These are phyloP conservation scores for Akanthomyces muscarius DNA, from an alignment of 2,329 filamentous ascomycete genomes.

Conservation along the genomic window DNA sequence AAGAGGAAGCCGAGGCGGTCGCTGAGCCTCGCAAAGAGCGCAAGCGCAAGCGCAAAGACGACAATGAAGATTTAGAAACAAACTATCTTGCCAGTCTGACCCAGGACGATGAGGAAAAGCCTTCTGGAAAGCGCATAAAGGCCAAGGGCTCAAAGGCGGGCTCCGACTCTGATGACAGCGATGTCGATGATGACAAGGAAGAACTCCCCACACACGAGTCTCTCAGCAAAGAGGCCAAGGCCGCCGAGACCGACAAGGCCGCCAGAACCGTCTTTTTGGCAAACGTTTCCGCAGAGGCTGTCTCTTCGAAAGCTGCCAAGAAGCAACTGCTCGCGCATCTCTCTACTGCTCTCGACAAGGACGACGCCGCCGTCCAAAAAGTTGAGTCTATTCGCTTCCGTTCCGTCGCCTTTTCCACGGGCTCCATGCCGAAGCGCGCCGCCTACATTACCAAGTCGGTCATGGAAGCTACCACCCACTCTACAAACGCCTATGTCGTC, in stretches of 20 bases:
- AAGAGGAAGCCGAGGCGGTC: constrained; percentile 37
- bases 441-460: constrained; percentile 87
- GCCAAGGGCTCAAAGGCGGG: constrained; percentile 30
- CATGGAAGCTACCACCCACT: constrained; percentile 87
- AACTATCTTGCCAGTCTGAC: constrained; percentile 65
- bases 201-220: constrained; percentile 54
- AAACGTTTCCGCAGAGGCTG: constrained; percentile 80
- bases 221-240: constrained; percentile 49
- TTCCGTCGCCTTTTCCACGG: constrained; percentile 78
- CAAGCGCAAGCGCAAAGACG: constrained; percentile 64
- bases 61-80: constrained; percentile 66
- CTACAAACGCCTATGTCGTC: constrained; percentile 90
- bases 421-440: constrained; percentile 83
- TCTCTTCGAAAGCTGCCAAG: constrained; percentile 76
- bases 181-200: constrained; percentile 40
- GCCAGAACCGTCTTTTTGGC: constrained; percentile 86
- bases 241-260: constrained; percentile 73
- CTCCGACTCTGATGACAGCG: constrained; percentile 27
- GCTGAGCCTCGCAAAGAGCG: constrained; percentile 41
- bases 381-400: constrained; percentile 92
- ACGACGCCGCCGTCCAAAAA: constrained; percentile 58
- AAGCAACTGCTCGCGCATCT: constrained; percentile 75
- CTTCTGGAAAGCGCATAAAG: constrained; percentile 53
- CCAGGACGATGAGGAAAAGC: constrained; percentile 55
- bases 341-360: constrained; percentile 62